Conservation (phyloP, 139 green algal species). For the Microglena sp. region DNA sequence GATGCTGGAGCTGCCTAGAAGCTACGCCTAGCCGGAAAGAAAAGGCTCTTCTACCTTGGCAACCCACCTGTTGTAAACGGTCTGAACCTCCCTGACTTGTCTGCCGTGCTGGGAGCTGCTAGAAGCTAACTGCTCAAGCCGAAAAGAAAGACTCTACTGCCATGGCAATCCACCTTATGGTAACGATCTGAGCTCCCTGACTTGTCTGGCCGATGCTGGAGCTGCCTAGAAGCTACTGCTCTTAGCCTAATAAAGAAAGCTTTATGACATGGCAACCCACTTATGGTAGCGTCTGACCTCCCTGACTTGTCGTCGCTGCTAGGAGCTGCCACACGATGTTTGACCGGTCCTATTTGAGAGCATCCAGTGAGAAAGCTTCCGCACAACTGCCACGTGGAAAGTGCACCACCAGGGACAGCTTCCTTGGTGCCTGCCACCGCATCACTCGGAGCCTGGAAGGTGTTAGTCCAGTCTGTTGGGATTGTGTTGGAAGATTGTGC, state of each 20-base stretch:
- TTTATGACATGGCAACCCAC: background rate
- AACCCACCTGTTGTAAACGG: conserved; percentile 9
- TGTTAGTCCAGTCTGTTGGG: no score
- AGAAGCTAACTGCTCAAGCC: background rate
- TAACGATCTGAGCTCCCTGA: conserved; percentile 23
- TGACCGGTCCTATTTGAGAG: background rate
- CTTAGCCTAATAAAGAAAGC: background rate
- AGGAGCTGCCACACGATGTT: conserved; percentile 11
- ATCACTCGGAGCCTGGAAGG: no score
- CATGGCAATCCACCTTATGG: conserved; percentile 21
- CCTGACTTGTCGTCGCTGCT: conserved; percentile 31
- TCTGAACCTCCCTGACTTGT: conserved; percentile 29
- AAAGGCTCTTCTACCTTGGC: conserved; percentile 2
- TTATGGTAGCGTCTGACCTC: conserved; percentile 21
- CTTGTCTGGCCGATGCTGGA: conserved; percentile 37
- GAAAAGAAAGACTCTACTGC: background rate
- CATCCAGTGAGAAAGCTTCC: no score
- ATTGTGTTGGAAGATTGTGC: no score
- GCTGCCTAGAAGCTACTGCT: conserved; percentile 11
- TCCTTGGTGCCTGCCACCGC: no score
- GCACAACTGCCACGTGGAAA: no score
- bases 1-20: conserved; percentile 29
- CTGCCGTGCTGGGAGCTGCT: conserved; percentile 30
- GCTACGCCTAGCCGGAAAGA: background rate
- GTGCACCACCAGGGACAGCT: conserved; percentile 6